These are phyloP conservation scores for Wickerhamomyces canadensis DNA, from an alignment of 805 yeast species.

Conservation along the genomic window DNA sequence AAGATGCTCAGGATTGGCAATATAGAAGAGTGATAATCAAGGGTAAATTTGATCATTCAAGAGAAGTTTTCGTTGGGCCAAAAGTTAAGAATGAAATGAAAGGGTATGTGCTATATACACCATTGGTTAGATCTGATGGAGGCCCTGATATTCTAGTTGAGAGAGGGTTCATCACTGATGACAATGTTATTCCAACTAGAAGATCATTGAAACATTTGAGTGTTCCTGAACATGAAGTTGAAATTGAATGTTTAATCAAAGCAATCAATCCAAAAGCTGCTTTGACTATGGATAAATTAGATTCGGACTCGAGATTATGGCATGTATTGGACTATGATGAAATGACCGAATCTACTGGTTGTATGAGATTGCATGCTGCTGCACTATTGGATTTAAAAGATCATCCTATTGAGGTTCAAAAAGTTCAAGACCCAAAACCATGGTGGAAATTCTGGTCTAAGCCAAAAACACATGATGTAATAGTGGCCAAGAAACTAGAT, in stretches of 20 bases:
- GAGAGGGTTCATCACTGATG: constrained; percentile 88
- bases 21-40: constrained; percentile 71
- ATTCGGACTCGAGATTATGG: constrained; percentile 61
- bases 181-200: constrained; percentile 49
- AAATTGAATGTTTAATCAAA: constrained; percentile 69
- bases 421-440: constrained; percentile 18
- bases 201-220: constrained; percentile 64
- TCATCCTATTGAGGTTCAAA: constrained; percentile 43
- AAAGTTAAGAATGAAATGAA: constrained; percentile 62
- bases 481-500: constrained; percentile 3
- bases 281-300: constrained; percentile 65
- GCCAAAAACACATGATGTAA: constrained; percentile 7
- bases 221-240: constrained; percentile 56
- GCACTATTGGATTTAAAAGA: constrained; percentile 63
- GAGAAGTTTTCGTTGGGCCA: constrained; percentile 92
- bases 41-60: constrained; percentile 77
- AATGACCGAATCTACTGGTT: constrained; percentile 64
- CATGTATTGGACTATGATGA: constrained; percentile 76
- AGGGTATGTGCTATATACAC: constrained; percentile 80
- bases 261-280: constrained; percentile 57
- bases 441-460: constrained; percentile 26
- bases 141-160: constrained; percentile 77
- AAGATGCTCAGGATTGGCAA: constrained; percentile 67
- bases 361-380: constrained; percentile 73
- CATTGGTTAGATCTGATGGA: constrained; percentile 68